phyloP scores from a whole-genome alignment of 148 eudicot species.

The Cornus florida region DNA sequence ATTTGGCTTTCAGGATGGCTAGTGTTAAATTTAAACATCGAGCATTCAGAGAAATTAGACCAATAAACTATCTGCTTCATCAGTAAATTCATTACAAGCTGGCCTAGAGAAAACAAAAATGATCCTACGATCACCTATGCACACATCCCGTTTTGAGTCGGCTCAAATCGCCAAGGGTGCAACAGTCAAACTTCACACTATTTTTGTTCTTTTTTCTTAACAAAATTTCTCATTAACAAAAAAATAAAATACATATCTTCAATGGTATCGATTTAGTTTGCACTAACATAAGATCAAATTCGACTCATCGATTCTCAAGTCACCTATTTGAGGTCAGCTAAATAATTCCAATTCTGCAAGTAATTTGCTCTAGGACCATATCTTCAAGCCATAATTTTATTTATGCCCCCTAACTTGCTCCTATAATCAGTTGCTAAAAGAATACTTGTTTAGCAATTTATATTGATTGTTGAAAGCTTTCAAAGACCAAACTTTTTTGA shows the following conservation, averaged over 20 bases:
- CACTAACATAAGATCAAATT: background rate
- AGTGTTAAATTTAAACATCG: too few species aligned
- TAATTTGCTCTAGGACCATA: background rate
- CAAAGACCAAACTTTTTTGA: background rate
- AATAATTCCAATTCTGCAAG: background rate
- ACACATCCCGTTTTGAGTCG: background rate
- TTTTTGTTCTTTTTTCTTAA: background rate
- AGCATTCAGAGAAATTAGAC: too few species aligned
- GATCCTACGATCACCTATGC: background rate
- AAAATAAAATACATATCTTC: background rate
- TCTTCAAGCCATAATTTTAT: background rate
- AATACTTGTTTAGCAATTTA: background rate
- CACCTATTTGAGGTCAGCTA: background rate
- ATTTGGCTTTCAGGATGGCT: too few species aligned
- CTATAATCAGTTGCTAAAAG: background rate
- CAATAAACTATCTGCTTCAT: background rate
- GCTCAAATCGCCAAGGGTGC: background rate
- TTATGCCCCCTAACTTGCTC: background rate
- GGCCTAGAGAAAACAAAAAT: background rate
- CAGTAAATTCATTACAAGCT: background rate
- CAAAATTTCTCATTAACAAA: background rate
- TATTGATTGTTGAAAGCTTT: background rate
- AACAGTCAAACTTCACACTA: background rate
- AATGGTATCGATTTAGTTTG: background rate
- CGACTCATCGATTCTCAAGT: background rate